phyloP scores from a whole-genome alignment of 352 stramenopile species.

The Pythium periplocum region DNA sequence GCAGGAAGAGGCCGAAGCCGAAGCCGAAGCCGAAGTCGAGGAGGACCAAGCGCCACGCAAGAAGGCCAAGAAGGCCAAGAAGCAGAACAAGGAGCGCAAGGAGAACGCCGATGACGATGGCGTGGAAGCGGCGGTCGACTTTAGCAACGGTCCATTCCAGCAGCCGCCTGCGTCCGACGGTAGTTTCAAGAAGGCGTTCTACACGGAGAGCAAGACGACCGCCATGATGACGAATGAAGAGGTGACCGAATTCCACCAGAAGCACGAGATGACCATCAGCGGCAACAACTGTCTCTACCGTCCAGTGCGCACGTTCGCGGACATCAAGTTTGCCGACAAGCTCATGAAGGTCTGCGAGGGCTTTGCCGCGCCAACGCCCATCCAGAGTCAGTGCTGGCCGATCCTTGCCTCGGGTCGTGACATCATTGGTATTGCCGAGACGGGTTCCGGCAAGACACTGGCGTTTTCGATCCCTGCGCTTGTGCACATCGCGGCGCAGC shows the following conservation, averaged over 20 bases:
- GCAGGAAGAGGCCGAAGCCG: constrained; percentile 12
- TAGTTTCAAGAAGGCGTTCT: constrained; percentile 84
- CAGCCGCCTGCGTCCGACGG: constrained; percentile 54
- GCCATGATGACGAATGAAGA: constrained; percentile 76
- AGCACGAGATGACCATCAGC: constrained; percentile 80
- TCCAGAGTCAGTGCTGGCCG: constrained; percentile 97
- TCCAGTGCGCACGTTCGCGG: constrained; percentile 57
- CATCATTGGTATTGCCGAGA: constrained; percentile 92
- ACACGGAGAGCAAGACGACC: constrained; percentile 66
- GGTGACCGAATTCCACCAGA: constrained; percentile 81
- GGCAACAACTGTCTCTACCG: constrained; percentile 88
- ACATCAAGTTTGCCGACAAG: constrained; percentile 75
- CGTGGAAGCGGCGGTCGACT: constrained; percentile 32
- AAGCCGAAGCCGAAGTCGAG: constrained; percentile 11
- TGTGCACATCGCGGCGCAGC: constrained; percentile 75
- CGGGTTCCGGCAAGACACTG: constrained; percentile 95
- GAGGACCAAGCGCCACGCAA: neutral
- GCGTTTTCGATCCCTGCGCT: constrained; percentile 94
- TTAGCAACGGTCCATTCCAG: constrained; percentile 69
- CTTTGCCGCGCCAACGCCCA: constrained; percentile 94
- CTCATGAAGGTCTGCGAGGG: constrained; percentile 86
- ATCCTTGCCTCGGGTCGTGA: constrained; percentile 83
- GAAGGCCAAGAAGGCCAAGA: constrained; percentile 2
- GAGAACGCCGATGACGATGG: constrained; percentile 6
- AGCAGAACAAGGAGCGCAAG: constrained; percentile 25